Conservation (phyloP, 1,139 yeast genomes). For the Protomyces gravidus region DNA sequence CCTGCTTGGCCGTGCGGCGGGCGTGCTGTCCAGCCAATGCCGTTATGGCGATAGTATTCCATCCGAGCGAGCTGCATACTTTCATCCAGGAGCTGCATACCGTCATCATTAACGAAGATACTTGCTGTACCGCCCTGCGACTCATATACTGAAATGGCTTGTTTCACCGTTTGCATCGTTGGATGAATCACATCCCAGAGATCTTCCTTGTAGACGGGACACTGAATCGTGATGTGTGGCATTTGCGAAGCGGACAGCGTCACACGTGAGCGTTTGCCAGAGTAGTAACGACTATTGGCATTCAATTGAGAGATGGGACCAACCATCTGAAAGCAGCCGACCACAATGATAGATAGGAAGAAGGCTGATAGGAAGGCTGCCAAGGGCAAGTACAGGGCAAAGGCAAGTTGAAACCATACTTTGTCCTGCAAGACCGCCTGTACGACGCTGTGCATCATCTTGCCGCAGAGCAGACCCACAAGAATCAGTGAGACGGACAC, state of each 20-base stretch:
- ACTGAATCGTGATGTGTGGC: slow-evolving; percentile 33
- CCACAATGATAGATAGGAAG: slow-evolving; percentile 29
- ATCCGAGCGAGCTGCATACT: slow-evolving; percentile 14
- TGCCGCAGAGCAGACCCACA: slow-evolving; percentile 10
- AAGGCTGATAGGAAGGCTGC: slow-evolving; percentile 29
- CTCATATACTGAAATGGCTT: slow-evolving; percentile 29
- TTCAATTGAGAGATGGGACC: slow-evolving; percentile 33
- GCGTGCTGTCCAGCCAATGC: slow-evolving; percentile 31
- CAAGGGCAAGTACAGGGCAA: slow-evolving; percentile 30
- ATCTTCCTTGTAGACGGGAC: slow-evolving; percentile 31
- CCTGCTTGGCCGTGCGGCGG: slow-evolving; percentile 31
- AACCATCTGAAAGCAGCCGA: slow-evolving; percentile 25
- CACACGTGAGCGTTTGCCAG: slow-evolving; percentile 25
- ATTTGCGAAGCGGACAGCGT: neutral
- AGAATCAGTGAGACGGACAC: slow-evolving; percentile 3
- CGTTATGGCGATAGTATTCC: slow-evolving; percentile 27
- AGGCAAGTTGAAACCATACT: slow-evolving; percentile 16
- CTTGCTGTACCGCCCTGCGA: slow-evolving; percentile 32
- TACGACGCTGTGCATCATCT: slow-evolving; percentile 5
- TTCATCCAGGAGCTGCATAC: slow-evolving; percentile 26
- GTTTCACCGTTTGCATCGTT: slow-evolving; percentile 28
- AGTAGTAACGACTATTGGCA: slow-evolving; percentile 30
- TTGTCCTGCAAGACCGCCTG: slow-evolving; percentile 18
- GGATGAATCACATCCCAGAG: slow-evolving; percentile 32
- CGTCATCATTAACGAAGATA: slow-evolving; percentile 31